Conservation (phyloP, 345 rosid species). For the Eucalyptus decipiens region DNA sequence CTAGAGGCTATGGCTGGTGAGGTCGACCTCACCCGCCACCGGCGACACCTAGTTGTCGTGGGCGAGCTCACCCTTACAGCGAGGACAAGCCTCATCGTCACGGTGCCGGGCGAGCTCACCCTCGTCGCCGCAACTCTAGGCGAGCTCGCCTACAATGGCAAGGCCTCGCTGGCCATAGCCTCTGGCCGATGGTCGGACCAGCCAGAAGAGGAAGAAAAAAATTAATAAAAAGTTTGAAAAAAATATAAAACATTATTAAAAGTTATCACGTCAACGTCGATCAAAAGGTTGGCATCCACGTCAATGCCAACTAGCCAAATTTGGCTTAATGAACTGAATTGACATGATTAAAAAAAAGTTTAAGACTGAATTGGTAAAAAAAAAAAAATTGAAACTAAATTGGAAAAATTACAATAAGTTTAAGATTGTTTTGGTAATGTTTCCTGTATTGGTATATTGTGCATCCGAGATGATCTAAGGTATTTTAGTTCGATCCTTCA, state of each 20-base stretch:
- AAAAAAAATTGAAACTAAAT: too few species aligned
- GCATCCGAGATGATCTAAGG: too few species aligned
- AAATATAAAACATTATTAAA: too few species aligned
- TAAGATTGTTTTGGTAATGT: too few species aligned
- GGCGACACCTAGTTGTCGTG: accelerated
- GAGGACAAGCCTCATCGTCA: accelerated
- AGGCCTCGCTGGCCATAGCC: accelerated
- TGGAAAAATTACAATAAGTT: too few species aligned
- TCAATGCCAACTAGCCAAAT: accelerated
- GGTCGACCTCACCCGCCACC: accelerated
- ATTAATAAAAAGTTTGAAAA: too few species aligned
- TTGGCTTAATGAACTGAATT: accelerated
- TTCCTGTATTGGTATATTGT: too few species aligned
- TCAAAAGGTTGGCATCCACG: accelerated
- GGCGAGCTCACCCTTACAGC: accelerated
- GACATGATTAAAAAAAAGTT: accelerated
- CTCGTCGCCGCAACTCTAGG: accelerated
- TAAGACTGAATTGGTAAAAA: accelerated
- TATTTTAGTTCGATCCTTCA: neutral
- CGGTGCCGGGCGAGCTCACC: accelerated
- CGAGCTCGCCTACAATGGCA: too few species aligned
- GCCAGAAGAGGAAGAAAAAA: accelerated
- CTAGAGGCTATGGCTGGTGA: accelerated
- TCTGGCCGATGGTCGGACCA: accelerated
- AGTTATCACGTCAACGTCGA: accelerated